Evolutionary conservation across 129 eudicot species (phyloP).

Genomic region (Glebionis coronaria): DNA sequence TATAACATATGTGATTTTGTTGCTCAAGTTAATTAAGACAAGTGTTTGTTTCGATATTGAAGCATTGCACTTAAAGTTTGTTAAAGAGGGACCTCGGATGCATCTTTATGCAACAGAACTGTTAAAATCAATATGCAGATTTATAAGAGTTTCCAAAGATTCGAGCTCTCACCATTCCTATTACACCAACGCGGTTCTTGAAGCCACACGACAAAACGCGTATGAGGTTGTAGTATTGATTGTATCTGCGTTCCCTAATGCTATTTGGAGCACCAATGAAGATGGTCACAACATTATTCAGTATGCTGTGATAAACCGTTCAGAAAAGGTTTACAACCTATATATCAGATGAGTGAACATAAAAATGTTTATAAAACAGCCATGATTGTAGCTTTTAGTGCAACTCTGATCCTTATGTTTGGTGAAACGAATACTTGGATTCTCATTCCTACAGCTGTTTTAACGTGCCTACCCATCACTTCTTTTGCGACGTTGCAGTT

Average conservation of each 20-base stretch:
- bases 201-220: conserved; percentile 12
- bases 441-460: not conserved
- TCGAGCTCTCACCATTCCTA: not conserved
- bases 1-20: not conserved
- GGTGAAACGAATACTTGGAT: conserved; percentile 19
- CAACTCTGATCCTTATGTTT: conserved; percentile 13
- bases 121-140: not conserved
- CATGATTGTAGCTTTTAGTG: conserved; percentile 28
- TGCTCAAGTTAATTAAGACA: not conserved
- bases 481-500: conserved; percentile 5
- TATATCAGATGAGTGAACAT: conserved; percentile 9
- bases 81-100: not conserved
- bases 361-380: conserved; percentile 11
- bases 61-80: not conserved
- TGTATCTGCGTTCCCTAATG: conserved; percentile 7
- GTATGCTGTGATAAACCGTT: conserved; percentile 16
- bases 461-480: not conserved
- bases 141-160: not conserved
- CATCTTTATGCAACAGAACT: not conserved
- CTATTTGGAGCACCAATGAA: conserved; percentile 4
- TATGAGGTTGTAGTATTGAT: conserved; percentile 8
- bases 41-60: not conserved
- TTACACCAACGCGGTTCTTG: conserved; percentile 13
- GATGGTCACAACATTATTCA: conserved; percentile 24
- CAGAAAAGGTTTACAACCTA: conserved; percentile 11